Evolutionary conservation across 2,329 filamentous ascomycete genomes (phyloP).

Genomic region (Zymoseptoria passerinii): DNA sequence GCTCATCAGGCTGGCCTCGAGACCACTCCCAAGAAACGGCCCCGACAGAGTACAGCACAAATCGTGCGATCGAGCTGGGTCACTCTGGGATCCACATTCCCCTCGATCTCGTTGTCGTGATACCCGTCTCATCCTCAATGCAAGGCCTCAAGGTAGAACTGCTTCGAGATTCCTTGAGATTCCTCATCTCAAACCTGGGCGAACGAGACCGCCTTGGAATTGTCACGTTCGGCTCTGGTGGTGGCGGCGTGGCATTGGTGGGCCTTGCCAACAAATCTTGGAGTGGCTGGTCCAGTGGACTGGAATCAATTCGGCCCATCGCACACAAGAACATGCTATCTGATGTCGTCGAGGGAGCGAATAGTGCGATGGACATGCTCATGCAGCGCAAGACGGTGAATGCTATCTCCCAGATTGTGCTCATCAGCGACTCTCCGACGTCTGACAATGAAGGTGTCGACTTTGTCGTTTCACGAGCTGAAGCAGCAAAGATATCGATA

Average conservation of each 20-base stretch:
- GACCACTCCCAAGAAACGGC: constrained; percentile 78
- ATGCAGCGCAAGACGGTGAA: constrained; percentile 98
- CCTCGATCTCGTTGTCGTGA: constrained; percentile 90
- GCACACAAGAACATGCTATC: constrained; percentile 94
- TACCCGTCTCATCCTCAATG: constrained; percentile 97
- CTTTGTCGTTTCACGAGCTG: constrained; percentile 91
- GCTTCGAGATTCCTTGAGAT: constrained; percentile 81
- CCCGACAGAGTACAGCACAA: constrained; percentile 75
- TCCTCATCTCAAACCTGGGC: constrained; percentile 81
- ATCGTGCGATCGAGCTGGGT: not conserved
- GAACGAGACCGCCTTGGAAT: constrained; percentile 94
- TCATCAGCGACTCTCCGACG: constrained; percentile 95
- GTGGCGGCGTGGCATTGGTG: constrained; percentile 88
- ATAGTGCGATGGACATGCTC: constrained; percentile 94
- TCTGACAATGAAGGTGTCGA: constrained; percentile 93
- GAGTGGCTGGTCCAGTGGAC: constrained; percentile 80
- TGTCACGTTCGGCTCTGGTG: constrained; percentile 92
- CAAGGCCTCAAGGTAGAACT: constrained; percentile 98
- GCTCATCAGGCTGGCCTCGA: constrained; percentile 72
- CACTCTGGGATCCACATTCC: constrained; percentile 66
- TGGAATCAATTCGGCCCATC: constrained; percentile 82
- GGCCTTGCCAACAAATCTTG: constrained; percentile 96
- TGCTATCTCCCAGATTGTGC: constrained; percentile 85
- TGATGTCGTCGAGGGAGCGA: constrained; percentile 94
- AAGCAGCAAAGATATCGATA: constrained; percentile 95